Evolutionary conservation across 2,329 filamentous ascomycete species (phyloP), one percentile per base, ranked within the genome.

Genomic region (Parastagonospora avenae): DNA sequence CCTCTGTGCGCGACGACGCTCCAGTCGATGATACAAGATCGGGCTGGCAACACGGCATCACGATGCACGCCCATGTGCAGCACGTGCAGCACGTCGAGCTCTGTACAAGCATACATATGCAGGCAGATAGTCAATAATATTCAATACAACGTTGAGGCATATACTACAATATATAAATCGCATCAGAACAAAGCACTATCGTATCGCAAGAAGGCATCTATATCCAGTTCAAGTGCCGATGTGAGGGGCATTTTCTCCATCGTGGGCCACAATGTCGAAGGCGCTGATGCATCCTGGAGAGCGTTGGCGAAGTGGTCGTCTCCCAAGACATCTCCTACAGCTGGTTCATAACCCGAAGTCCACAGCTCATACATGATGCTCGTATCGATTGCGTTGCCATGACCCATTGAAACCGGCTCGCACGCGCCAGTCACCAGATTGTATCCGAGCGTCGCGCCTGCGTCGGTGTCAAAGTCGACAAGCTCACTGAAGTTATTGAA

Each of bases 401-500:
- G 54, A 14, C 51, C 55, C 11, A 52, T 44, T 36, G 55, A 44
- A 8, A 48, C 37, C 9, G 53, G 35, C 16, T 60, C 44, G 16
- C 40, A 46, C 41, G 42, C 48, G 29, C 54, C 52, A 9, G 46
- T 41, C 31, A 48, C 46, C 15, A 55, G 41, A 8, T 54, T 42
- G 9, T 54, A 46, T 8, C 48, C 45, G 24, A 57, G 41, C 1
- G 46, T 33, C 7, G 53, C 16, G 19, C 36, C 55, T 12, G 49
- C 50, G n/a, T 65, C 59, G 12, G 44, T 37, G 4, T 59, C 58
- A 37, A 66, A 63, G 24, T 67, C 50, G 12, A 65, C 48, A 15
- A 71, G 42, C 27, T 70, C 61, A n/a, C 54, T 63, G 35, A 69
- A 67, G 33, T 68, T 56, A n/a, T 57, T 62, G 35, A 68, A 68